Conservation (phyloP, 2,329 filamentous ascomycete species). For the Beauveria asiatica region DNA sequence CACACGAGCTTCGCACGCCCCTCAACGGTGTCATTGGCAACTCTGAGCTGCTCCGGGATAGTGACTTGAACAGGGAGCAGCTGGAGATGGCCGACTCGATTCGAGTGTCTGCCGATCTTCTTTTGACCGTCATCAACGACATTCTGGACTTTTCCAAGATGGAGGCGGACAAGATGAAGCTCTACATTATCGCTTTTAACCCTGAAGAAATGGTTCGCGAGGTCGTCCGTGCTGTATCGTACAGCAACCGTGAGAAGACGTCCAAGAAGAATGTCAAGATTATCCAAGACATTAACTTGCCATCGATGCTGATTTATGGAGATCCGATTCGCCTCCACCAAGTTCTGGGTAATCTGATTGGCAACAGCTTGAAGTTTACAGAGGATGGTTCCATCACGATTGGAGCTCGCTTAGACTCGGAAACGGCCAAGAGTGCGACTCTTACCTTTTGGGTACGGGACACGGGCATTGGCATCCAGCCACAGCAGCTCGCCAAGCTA, state of each 20-base stretch:
- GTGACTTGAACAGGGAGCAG: constrained; percentile 65
- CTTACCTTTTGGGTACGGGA: constrained; percentile 82
- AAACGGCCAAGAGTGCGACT: constrained; percentile 61
- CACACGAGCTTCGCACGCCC: constrained; percentile 72
- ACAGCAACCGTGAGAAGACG: constrained; percentile 56
- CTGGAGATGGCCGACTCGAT: constrained; percentile 83
- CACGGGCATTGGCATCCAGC: constrained; percentile 84
- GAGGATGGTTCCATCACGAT: constrained; percentile 81
- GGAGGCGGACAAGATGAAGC: constrained; percentile 79
- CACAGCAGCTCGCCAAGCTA: constrained; percentile 71
- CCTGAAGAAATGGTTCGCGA: constrained; percentile 59
- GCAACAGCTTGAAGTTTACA: constrained; percentile 92
- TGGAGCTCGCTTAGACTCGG: constrained; percentile 61
- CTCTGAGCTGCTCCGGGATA: constrained; percentile 73
- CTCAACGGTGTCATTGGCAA: constrained; percentile 87
- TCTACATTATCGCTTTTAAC: constrained; percentile 63
- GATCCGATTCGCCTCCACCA: constrained; percentile 60
- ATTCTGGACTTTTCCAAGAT: constrained; percentile 94
- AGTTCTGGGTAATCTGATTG: constrained; percentile 73
- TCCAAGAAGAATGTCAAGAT: constrained; percentile 56
- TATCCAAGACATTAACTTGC: constrained; percentile 60
- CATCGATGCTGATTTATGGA: constrained; percentile 64
- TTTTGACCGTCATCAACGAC: constrained; percentile 91
- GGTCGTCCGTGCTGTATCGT: constrained; percentile 57
- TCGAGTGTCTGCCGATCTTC: constrained; percentile 72